Evolutionary conservation across 1,139 yeast species (phyloP).

Genomic region (Hansenula lynferdii): DNA sequence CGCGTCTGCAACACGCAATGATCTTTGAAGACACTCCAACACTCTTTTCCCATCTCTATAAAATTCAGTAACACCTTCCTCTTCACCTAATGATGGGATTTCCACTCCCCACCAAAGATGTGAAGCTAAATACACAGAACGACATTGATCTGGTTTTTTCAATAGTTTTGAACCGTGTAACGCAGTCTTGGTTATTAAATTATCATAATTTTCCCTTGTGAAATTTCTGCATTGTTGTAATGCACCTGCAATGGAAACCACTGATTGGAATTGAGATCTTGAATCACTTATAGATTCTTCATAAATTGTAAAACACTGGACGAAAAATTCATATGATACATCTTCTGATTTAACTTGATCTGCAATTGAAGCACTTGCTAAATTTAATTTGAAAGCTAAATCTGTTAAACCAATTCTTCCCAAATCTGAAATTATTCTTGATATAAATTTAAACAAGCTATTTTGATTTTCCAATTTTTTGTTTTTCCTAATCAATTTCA

Average conservation of each 20-base stretch:
- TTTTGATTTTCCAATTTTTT: constrained; percentile 23
- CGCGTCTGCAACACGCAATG: constrained; percentile 87
- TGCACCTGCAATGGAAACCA: constrained; percentile 54
- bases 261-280: constrained; percentile 49
- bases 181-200: constrained; percentile 78
- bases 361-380: constrained; percentile 61
- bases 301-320: constrained; percentile 81
- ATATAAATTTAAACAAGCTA: constrained; percentile 64
- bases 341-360: constrained; percentile 65
- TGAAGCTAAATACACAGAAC: constrained; percentile 82
- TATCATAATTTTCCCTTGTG: constrained; percentile 52
- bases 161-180: constrained; percentile 83
- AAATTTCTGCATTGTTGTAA: constrained; percentile 57
- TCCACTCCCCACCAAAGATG: constrained; percentile 95
- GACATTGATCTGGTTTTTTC: constrained; percentile 91
- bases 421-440: constrained; percentile 68
- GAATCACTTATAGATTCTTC: constrained; percentile 77
- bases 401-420: constrained; percentile 47
- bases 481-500: constrained; percentile 54
- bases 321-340: constrained; percentile 84
- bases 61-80: constrained; percentile 35
- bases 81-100: constrained; percentile 41
- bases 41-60: constrained; percentile 58
- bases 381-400: constrained; percentile 40
- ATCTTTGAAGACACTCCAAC: constrained; percentile 65